phyloP scores from a whole-genome alignment of 176 grass and related monocot species.

The Aegilops speltoides region DNA sequence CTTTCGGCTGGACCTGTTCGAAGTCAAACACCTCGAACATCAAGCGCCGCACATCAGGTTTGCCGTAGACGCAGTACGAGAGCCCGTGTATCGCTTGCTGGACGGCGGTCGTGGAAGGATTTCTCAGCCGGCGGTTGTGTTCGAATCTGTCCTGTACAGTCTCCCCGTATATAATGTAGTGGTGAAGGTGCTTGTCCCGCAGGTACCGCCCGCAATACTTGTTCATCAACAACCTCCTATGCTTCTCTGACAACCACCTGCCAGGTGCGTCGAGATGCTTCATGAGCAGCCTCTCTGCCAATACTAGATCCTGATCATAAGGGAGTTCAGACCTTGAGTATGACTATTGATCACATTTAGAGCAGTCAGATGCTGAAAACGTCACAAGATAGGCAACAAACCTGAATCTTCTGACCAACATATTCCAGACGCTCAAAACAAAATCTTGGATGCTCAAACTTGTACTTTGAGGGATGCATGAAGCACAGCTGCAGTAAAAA shows the following conservation, averaged over 20 bases:
- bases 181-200: constrained; percentile 84
- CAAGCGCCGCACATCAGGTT: constrained; percentile 81
- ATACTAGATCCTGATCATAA: constrained; percentile 75
- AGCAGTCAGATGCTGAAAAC: neutral
- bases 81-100: constrained; percentile 92
- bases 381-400: constrained; percentile 23
- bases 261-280: constrained; percentile 97
- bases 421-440: constrained; percentile 95
- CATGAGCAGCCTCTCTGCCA: constrained; percentile 96
- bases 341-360: neutral
- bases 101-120: constrained; percentile 87
- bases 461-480: constrained; percentile 92
- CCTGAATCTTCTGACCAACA: constrained; percentile 98
- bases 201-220: constrained; percentile 92
- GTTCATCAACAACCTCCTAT: constrained; percentile 88
- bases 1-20: constrained; percentile 90
- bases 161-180: constrained; percentile 83
- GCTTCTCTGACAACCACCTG: constrained; percentile 88
- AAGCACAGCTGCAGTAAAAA: constrained; percentile 61
- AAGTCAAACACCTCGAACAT: constrained; percentile 99
- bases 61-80: constrained; percentile 83
- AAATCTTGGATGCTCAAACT: constrained; percentile 99
- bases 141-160: constrained; percentile 82
- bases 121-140: constrained; percentile 82
- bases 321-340: constrained; percentile 13